A percentile compares a stretch with the other conserved stretches of the same genome.
These are phyloP conservation scores for Talaromyces ruber DNA, from an alignment of 495 filamentous ascomycete species.

Conservation along the genomic window DNA sequence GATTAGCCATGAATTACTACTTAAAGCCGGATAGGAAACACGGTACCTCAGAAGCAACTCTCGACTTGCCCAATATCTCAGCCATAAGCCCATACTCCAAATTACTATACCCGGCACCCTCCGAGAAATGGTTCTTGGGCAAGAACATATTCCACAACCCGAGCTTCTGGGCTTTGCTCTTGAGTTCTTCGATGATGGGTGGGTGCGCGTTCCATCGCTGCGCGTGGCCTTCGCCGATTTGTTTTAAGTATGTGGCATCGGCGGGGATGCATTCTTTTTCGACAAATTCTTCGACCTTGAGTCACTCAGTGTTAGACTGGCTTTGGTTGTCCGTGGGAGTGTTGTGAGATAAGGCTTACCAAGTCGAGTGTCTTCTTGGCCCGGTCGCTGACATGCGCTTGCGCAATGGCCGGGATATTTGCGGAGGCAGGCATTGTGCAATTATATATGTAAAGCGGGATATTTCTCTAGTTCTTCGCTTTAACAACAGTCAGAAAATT, in stretches of 20 bases:
- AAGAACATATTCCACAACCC: conserved; percentile 99
- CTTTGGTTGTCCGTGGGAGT: background rate
- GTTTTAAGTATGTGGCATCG: conserved; percentile 67
- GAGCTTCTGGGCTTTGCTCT: conserved; percentile 71
- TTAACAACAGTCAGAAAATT: background rate
- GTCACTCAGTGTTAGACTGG: background rate
- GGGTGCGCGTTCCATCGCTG: conserved; percentile 73
- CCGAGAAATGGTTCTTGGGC: conserved; percentile 85
- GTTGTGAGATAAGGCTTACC: conserved; percentile 23
- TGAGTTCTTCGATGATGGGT: conserved; percentile 76
- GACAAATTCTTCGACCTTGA: conserved; percentile 85
- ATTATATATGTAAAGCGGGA: conserved; percentile 2
- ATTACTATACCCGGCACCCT: conserved; percentile 86
- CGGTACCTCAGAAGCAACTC: conserved; percentile 62
- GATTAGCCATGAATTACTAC: background rate
- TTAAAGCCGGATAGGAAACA: background rate
- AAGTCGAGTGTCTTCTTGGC: conserved; percentile 66
- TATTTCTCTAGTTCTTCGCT: background rate
- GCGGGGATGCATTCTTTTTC: conserved; percentile 92
- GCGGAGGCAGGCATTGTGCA: conserved; percentile 48
- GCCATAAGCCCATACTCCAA: conserved; percentile 93
- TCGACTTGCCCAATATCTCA: conserved; percentile 75
- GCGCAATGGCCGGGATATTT: conserved; percentile 59
- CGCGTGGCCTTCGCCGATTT: conserved; percentile 61
- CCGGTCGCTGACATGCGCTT: conserved; percentile 63